Base-by-base conservation (phyloP, 2,329 filamentous ascomycete species). In the Coniochaeta sp. region DNA sequence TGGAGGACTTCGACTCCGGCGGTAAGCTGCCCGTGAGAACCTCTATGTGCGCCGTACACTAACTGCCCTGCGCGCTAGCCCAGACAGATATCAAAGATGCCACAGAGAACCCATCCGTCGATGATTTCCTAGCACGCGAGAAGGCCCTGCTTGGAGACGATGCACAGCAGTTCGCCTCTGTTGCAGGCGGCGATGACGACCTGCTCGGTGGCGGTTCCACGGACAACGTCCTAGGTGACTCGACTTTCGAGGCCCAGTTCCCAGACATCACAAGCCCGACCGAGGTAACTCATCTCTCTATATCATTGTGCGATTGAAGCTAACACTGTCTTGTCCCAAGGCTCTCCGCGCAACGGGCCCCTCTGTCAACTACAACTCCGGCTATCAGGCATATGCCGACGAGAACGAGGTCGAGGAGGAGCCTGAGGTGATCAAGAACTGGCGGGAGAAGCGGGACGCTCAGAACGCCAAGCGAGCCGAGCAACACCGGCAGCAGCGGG, bases 51-150 rank as follows among this genome's bases (percentile, higher is more conserved):
- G 38, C 24, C 31, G n/a, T 7, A 4, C 16, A 22, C 54, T 34
- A 24, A 57, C 54, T 38, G 22, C 66, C 54, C 36, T 58, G 67
- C 64, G 62, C 61, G 64, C 76, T n/a, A 89, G 90, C 87, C 71
- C 87, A 90, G 77, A 88, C 88, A 60, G 84, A 85, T 66, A 80
- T 82, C 71, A 82, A 80, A 75, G 80, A 79, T 60, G 74, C 85
- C 40, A 79, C 81, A 64, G 81, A 79, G 63, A 78, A 82, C 11
- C 79, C 84, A 33, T 87, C 88, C 34, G 81, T 84, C 64, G 87
- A 91, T 70, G 91, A 96, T 76, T 98, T 99, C 74, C 85, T 98
- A 57, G 87, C 90, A 64, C 90, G 93, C 67, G 95, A 99, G 79
- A 91, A 92, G 71, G 95, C 92, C 63, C 77, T 89, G 19, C 86